Evolutionary conservation across 371 early-diverging fungal genomes (phyloP).

Genomic region (Funneliformis caledonium): DNA sequence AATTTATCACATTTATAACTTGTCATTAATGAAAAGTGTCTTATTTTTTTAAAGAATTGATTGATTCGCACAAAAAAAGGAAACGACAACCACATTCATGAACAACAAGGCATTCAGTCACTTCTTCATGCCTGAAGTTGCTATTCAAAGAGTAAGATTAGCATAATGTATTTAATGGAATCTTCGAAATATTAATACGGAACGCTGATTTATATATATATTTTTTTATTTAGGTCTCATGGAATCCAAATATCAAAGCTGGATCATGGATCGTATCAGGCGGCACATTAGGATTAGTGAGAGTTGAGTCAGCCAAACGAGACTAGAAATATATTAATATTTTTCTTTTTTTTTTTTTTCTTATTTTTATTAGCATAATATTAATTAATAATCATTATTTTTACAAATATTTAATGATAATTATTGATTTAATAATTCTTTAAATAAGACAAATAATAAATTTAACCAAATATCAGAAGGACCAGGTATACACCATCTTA

Average conservation of each 20-base stretch:
- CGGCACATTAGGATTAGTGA: slow-evolving; percentile 28
- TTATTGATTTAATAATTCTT: not conserved
- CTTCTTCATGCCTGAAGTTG: slow-evolving; percentile 26
- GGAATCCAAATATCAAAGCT: slow-evolving; percentile 33
- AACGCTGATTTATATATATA: not conserved
- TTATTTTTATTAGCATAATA: no score
- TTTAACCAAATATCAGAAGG: slow-evolving; percentile 61
- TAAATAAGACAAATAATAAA: slow-evolving; percentile 47
- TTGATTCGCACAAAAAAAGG: not conserved
- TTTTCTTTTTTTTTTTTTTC: no score
- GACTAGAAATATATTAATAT: not conserved
- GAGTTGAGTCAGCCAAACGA: slow-evolving; percentile 19
- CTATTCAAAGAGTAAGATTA: slow-evolving; percentile 33
- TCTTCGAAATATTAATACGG: slow-evolving; percentile 6
- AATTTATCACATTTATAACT: not conserved
- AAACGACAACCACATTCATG: slow-evolving; percentile 1
- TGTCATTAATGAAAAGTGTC: no score
- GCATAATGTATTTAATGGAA: not conserved
- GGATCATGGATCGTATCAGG: slow-evolving; percentile 38
- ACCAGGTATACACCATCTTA: slow-evolving; percentile 70
- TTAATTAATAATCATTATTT: not conserved
- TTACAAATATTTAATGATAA: not conserved
- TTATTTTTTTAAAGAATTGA: no score
- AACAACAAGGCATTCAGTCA: not conserved
- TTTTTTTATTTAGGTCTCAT: slow-evolving; percentile 3